Conservation (phyloP, 495 filamentous ascomycete species). For the Xylaria scruposa region DNA sequence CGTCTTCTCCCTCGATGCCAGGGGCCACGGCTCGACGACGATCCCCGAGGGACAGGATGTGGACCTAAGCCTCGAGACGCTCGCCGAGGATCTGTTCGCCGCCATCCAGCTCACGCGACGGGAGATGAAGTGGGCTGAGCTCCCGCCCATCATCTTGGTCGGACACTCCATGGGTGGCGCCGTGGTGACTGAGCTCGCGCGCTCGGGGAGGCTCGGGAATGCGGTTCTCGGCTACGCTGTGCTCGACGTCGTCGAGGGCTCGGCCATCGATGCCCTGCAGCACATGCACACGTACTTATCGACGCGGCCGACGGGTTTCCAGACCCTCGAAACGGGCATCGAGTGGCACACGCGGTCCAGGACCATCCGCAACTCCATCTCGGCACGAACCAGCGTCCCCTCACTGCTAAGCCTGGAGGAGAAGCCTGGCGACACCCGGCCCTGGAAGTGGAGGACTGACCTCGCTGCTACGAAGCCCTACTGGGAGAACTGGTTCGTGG, state of each 20-base stretch:
- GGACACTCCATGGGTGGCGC: slow-evolving; percentile 98
- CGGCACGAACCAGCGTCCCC: slow-evolving; percentile 87
- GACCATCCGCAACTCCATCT: slow-evolving; percentile 81
- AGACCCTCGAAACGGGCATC: slow-evolving; percentile 75
- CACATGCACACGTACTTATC: slow-evolving; percentile 92
- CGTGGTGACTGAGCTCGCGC: slow-evolving; percentile 85
- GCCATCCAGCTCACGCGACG: slow-evolving; percentile 69
- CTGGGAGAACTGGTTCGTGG: slow-evolving; percentile 94
- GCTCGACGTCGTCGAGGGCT: slow-evolving; percentile 92
- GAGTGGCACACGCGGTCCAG: slow-evolving; percentile 95
- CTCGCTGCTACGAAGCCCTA: slow-evolving; percentile 84
- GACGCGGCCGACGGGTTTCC: slow-evolving; percentile 80
- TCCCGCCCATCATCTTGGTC: slow-evolving; percentile 81
- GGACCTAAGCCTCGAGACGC: slow-evolving; percentile 70
- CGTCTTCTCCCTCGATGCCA: slow-evolving; percentile 81
- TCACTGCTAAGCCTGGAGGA: slow-evolving; percentile 66
- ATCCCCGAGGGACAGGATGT: slow-evolving; percentile 48
- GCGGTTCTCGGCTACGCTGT: slow-evolving; percentile 86
- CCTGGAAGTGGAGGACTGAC: slow-evolving; percentile 88
- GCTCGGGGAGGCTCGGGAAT: slow-evolving; percentile 65
- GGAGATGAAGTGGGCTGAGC: slow-evolving; percentile 70
- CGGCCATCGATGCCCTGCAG: slow-evolving; percentile 86
- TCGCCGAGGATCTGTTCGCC: slow-evolving; percentile 74
- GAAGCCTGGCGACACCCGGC: slow-evolving; percentile 41
- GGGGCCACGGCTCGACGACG: slow-evolving; percentile 82